Evolutionary conservation across 1,284 basidiomycete genomes (phyloP).

Genomic region (Papiliotrema terrestris): DNA sequence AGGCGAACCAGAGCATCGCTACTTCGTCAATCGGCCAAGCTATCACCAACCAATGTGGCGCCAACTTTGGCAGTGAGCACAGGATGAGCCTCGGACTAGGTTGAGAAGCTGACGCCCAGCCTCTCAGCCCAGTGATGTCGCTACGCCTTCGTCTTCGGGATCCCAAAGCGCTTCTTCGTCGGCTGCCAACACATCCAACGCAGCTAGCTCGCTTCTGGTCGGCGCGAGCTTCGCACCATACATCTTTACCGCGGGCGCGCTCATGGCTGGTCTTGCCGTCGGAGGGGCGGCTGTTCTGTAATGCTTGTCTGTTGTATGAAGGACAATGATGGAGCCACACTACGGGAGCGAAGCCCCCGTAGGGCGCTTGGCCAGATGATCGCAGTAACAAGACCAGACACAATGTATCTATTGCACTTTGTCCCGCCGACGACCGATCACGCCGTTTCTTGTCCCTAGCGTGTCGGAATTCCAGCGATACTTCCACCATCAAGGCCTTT

Average conservation of each 20-base stretch:
- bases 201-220: neutral
- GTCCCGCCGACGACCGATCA: too few relatives aligned
- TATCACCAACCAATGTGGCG: slow-evolving; percentile 32
- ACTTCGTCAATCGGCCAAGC: slow-evolving; percentile 22
- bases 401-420: too few relatives aligned
- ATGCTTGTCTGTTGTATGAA: neutral
- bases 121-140: neutral
- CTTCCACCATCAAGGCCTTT: too few relatives aligned
- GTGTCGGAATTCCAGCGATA: too few relatives aligned
- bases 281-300: neutral
- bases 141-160: slow-evolving; percentile 1
- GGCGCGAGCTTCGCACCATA: neutral
- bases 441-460: too few relatives aligned
- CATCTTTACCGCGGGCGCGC: neutral
- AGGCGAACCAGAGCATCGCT: slow-evolving; percentile 33
- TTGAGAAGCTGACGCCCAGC: neutral
- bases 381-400: too few relatives aligned
- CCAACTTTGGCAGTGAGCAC: slow-evolving; percentile 36
- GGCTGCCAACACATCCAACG: neutral
- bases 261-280: neutral
- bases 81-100: neutral
- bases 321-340: too few relatives aligned
- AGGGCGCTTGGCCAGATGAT: too few relatives aligned
- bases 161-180: neutral
- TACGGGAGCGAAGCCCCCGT: too few relatives aligned